Percentiles rank a stretch among this genome's conserved stretches.
Conservation (phyloP, 164 flowering plant species). For the Vitis riparia region DNA sequence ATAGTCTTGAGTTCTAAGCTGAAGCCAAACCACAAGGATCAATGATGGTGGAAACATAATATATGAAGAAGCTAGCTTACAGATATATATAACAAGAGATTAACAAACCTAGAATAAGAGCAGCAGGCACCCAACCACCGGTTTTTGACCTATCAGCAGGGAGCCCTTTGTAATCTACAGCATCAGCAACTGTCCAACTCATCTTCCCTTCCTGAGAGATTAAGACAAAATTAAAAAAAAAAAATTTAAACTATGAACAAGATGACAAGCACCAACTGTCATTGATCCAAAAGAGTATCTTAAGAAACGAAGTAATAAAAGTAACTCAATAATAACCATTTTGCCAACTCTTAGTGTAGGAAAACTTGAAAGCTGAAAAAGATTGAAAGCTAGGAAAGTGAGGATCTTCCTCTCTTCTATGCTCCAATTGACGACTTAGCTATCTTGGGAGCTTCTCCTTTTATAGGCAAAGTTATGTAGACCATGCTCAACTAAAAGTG, state of each 20-base stretch:
- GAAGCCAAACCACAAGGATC: too few species aligned
- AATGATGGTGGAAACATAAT: too few species aligned
- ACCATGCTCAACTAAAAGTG: conserved; percentile 20
- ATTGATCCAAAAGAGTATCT: conserved; percentile 15
- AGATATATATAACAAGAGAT: neutral
- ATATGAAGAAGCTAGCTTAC: too few species aligned
- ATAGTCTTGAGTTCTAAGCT: too few species aligned
- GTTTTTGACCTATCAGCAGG: conserved; percentile 81
- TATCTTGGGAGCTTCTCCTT: conserved; percentile 24
- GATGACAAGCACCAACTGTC: neutral
- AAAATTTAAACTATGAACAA: neutral
- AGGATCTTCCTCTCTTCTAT: conserved; percentile 4
- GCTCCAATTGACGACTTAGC: conserved; percentile 21
- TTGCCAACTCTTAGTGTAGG: neutral
- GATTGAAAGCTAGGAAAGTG: conserved; percentile 9
- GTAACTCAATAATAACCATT: conserved; percentile 28
- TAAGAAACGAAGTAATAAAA: too few species aligned
- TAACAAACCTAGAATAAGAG: conserved; percentile 69
- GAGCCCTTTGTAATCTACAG: conserved; percentile 65
- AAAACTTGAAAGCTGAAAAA: conserved; percentile 7
- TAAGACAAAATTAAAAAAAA: conserved; percentile 1
- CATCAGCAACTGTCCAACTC: conserved; percentile 60
- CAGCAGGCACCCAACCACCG: conserved; percentile 90
- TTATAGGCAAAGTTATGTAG: conserved; percentile 34
- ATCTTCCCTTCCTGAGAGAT: conserved; percentile 46